A percentile compares a stretch with the other conserved stretches of the same genome.
These are phyloP conservation scores for Chaetothyriales sp. DNA, from an alignment of 2,329 filamentous ascomycete species.

Conservation along the genomic window DNA sequence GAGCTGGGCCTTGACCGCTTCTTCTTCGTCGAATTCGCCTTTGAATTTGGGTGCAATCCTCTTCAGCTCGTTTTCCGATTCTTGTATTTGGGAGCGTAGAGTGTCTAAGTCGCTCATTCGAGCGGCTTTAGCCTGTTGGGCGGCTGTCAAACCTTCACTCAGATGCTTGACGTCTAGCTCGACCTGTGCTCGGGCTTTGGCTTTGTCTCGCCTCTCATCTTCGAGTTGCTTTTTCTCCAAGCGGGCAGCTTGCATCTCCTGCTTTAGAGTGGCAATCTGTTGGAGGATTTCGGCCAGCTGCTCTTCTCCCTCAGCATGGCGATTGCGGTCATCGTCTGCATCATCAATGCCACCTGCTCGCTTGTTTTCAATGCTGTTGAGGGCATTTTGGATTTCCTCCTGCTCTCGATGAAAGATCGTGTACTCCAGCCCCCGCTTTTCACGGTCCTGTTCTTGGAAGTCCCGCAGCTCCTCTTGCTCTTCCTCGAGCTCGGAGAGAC, in stretches of 20 bases:
- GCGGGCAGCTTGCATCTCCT: conserved; percentile 69
- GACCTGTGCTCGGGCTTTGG: conserved; percentile 66
- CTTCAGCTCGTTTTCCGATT: conserved; percentile 60
- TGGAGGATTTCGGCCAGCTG: conserved; percentile 62
- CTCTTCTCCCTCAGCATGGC: conserved; percentile 65
- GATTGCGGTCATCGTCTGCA: conserved; percentile 64
- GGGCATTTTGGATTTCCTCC: conserved; percentile 57
- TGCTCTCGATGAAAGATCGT: conserved; percentile 88
- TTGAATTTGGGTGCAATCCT: conserved; percentile 65
- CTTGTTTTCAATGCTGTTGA: conserved; percentile 71
- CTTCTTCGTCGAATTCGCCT: conserved; percentile 58
- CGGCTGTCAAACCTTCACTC: conserved; percentile 65
- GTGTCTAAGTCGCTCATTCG: conserved; percentile 59
- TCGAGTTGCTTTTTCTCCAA: conserved; percentile 80
- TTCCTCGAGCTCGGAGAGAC: conserved; percentile 78
- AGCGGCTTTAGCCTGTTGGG: conserved; percentile 57
- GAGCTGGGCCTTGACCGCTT: conserved; percentile 54
- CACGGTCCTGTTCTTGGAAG: conserved; percentile 88
- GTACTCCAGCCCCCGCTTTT: conserved; percentile 84
- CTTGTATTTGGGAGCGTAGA: conserved; percentile 59
- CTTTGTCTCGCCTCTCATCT: conserved; percentile 71
- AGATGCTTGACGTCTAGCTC: conserved; percentile 75
- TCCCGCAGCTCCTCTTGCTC: conserved; percentile 91
- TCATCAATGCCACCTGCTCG: conserved; percentile 72
- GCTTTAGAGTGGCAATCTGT: conserved; percentile 65